Evolutionary conservation across 371 early-diverging fungal species (phyloP), one percentile per base, ranked within the genome.

Genomic region (Choanephora cucurbitarum): DNA sequence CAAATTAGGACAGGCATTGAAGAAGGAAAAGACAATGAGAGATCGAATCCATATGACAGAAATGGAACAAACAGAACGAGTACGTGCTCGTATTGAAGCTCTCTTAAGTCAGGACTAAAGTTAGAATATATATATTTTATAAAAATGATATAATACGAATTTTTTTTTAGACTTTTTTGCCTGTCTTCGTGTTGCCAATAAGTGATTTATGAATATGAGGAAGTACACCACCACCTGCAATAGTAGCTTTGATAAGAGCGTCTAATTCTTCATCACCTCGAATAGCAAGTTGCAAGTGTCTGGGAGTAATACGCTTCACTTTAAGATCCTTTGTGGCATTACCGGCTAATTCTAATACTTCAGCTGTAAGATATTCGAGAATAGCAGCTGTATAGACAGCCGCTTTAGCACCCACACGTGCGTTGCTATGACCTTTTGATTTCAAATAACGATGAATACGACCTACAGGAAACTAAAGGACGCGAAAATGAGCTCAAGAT

Each of bases 201-300:
- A 90, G 79, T 48, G 82, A 81, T 67, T 86, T 87, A 69, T 90
- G 90, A 62, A 90, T 90, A 58, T 90, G 84, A 60, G 86, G 86
- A 55, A 88, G 69, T 21, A 90, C 91, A 83, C 91, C 91, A 73
- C 94, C 94, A 54, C 92, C 92, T 28, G 94, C 92, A 72, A 94
- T 94, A 39, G 94, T 94, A 24, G 93, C 93, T 59, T 87, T 86
- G 67, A 94, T 90, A 55, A 94, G 79, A 34, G 87, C 75, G 69
- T 94, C 92, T 65, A 94, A 75, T 66, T 94, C 94, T 70, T 94
- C 94, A 69, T 94, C 94, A 54, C 92, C 92, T 56, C 94, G 87
- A 66, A 94, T 94, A 49, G 94, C 94, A 32, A 94, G 72, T 66
- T 94, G 94, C 69, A 94, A 73, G 70, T 94, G 94, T 65, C 94